Evolutionary conservation across 805 yeast species (phyloP).

Genomic region (Metschnikowia shivogae): DNA sequence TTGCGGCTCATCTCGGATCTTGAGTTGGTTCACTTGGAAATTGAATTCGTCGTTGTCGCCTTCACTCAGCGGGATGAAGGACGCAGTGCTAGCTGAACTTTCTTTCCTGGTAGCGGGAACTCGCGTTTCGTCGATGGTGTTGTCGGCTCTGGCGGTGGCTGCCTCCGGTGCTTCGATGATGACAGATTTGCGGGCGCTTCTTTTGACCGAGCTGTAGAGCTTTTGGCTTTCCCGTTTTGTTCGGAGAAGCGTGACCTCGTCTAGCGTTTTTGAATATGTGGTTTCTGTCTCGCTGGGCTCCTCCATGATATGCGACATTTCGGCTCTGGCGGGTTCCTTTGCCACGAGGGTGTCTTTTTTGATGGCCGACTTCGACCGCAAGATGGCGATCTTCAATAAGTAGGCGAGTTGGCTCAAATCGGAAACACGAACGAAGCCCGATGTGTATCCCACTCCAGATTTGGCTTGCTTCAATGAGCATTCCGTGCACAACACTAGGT

Average conservation of each 20-base stretch:
- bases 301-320: constrained; percentile 16
- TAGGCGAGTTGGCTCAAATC: constrained; percentile 71
- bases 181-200: constrained; percentile 61
- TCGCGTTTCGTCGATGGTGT: constrained; percentile 20
- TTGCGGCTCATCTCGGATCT: constrained; percentile 35
- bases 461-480: constrained; percentile 51
- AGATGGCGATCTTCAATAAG: constrained; percentile 77
- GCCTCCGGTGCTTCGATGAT: constrained; percentile 62
- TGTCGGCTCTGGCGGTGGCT: constrained; percentile 30
- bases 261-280: constrained; percentile 64
- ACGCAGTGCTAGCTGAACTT: constrained; percentile 26
- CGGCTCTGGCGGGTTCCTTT: constrained; percentile 8
- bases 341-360: constrained; percentile 13
- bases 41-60: constrained; percentile 27
- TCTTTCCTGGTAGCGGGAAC: constrained; percentile 16
- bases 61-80: constrained; percentile 22
- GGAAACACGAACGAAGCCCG: constrained; percentile 60
- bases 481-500: constrained; percentile 50
- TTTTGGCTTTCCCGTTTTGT: constrained; percentile 66
- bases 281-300: constrained; percentile 30
- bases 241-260: constrained; percentile 71
- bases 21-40: constrained; percentile 23
- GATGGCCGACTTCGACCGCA: constrained; percentile 66
- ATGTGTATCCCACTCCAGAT: constrained; percentile 19
- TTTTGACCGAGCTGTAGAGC: constrained; percentile 50